Base-by-base conservation (phyloP, 2,329 filamentous ascomycete genomes). In the Fusarium falciforme region DNA sequence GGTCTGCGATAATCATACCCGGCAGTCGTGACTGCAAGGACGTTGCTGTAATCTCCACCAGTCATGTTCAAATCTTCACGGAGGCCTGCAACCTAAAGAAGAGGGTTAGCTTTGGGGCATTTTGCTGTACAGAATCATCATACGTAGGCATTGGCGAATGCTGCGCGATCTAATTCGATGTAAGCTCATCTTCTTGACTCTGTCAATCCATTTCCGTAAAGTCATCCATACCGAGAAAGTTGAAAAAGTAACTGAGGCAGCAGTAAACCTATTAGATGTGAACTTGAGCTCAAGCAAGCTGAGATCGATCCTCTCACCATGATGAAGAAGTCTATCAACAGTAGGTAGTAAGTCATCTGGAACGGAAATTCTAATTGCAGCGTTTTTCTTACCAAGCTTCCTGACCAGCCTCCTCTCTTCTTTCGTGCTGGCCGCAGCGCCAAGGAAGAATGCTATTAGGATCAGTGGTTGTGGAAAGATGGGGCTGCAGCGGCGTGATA, bases 1-100 rank as follows among this genome's bases (percentile, higher is more conserved):
- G 17, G 10, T 20, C 17, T n/a, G 38, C 17, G 4, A 14, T 49
- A 7, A 0, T 35, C 42, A 27, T 80, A 83, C 76, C 80, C 78
- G 25, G 76, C 78, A 1, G 74, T 74, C 0, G 78, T 76, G 2
- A 82, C 70, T 2, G 77, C 72, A 1, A 78, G 68, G 0, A 78
- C 63, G 11, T 83, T 69, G 27, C 73, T 78, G 61, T 79, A 79
- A 77, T 85, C 74, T n/a, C 83, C 83, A 1, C 84, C 84, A 7
- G 80, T 85, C 71, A 88, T 76, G 12, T 76, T 84, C 22, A 86
- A 78, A 16, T 85, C 84, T 68, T 86, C 84, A 54, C 82, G 81
- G 74, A 85, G 82, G 2, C 85, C 85, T 14, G 82, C 83, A 1
- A 87, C 84, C 75, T 77, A 2, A 5, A 33, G 4, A 4, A 5